Evolutionary conservation across 306 rosid species (phyloP), one percentile per base, ranked within the genome.

Genomic region (Dalbergia cochinchinensis): DNA sequence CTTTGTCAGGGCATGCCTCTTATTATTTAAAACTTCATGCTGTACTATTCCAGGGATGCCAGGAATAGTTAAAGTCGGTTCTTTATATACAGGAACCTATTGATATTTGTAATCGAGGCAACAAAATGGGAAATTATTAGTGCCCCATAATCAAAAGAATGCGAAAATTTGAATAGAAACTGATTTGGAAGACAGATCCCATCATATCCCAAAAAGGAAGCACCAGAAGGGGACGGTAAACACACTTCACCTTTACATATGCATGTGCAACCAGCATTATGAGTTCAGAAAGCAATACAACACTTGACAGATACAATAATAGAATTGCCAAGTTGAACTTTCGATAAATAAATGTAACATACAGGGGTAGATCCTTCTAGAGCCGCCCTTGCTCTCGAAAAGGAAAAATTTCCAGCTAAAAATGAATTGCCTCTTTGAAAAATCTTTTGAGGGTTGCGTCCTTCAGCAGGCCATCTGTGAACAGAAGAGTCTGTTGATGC

Each of bases 1-100:
- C 99, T 91, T 93, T 4, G 99, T 93, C 90, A 96, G 79, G 78
- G 93, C 96, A 85, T 93, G 98, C 83, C 98, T 89, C 88, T 90
- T 93, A 79, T 93, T 96, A 87, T 93, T 96, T 81, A 96, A 80
- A 84, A 96, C 86, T 80, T 93, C 99, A 90, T 96, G 98, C 69
- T 91, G 96, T 79, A 91, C 97, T 69, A 93, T 87, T 77, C 88
- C 97, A 45, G 98, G 96, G 81, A 93, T 91, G 83, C 99, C 99
- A 80, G 86, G 78, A 83, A 96, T 90, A 20, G 90, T 87, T 78
- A 87, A 80, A 53, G 76, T 58, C 31, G 99, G 99, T 74, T 93
- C 97, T 90, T 90, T 96, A 87, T 89, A 89, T 69, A 89, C 87
- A 78, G 99, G 98, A 87, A 89, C 93, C 99, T 96, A 84, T 54